These are phyloP conservation scores for Puccinia hordei DNA, from an alignment of 1,284 basidiomycete species.

Conservation along the genomic window DNA sequence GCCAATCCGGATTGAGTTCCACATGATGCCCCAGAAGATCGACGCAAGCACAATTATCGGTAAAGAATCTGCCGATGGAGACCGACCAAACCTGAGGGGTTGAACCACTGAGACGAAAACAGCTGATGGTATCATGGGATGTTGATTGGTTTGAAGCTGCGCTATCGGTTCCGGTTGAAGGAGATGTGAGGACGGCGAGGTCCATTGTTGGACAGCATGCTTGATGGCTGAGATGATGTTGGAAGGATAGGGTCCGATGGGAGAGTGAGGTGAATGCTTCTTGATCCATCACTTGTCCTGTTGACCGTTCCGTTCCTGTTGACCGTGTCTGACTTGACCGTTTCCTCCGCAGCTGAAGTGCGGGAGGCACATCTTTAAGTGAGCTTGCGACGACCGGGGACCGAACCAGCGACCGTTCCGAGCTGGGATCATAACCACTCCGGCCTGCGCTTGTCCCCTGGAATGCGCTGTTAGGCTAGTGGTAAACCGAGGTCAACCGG, in stretches of 20 bases:
- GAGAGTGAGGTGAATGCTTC: slow-evolving; percentile 41
- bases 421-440: too few species aligned
- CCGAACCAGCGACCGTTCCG: too few species aligned
- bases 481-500: too few species aligned
- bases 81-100: slow-evolving; percentile 45
- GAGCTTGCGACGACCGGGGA: too few species aligned
- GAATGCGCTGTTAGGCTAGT: too few species aligned
- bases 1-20: slow-evolving; percentile 23
- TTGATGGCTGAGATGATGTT: slow-evolving; percentile 27
- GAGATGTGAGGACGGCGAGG: slow-evolving; percentile 36
- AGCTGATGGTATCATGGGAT: slow-evolving; percentile 30
- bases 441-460: too few species aligned
- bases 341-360: too few species aligned
- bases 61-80: slow-evolving; percentile 31
- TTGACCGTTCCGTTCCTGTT: background rate
- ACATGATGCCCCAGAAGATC: slow-evolving; percentile 31
- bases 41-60: slow-evolving; percentile 21
- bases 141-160: background rate
- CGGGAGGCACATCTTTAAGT: too few species aligned
- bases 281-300: background rate
- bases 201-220: slow-evolving; percentile 47
- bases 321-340: background rate
- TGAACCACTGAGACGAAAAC: slow-evolving; percentile 34
- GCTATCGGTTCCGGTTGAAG: background rate
- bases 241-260: slow-evolving; percentile 36